These are phyloP conservation scores for Aspergillus persii DNA, from an alignment of 2,329 filamentous ascomycete genomes.

Conservation along the genomic window DNA sequence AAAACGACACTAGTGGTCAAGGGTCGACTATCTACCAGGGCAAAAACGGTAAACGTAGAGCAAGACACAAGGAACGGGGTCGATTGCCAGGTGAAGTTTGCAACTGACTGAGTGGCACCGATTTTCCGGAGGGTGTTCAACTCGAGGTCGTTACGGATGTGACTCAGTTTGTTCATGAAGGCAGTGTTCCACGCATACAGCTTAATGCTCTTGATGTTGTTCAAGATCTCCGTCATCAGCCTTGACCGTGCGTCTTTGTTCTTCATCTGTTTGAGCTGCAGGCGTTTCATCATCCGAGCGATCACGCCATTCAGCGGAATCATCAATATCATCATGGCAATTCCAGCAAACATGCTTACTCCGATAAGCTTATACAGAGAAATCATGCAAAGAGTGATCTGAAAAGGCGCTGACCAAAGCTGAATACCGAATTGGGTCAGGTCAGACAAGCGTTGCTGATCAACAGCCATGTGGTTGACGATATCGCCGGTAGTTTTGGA, in stretches of 20 bases:
- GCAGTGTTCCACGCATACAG: slow-evolving; percentile 96
- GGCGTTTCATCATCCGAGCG: slow-evolving; percentile 84
- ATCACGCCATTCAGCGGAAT: slow-evolving; percentile 93
- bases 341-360: slow-evolving; percentile 90
- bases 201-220: slow-evolving; percentile 99
- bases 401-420: slow-evolving; percentile 94
- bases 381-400: slow-evolving; percentile 92
- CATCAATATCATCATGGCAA: slow-evolving; percentile 95
- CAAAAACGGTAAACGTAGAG: slow-evolving; percentile 92
- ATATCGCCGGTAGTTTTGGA: slow-evolving; percentile 94
- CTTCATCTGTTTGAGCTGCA: slow-evolving; percentile 98
- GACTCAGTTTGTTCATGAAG: slow-evolving; percentile 96
- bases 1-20: slow-evolving; percentile 95
- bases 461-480: slow-evolving; percentile 99
- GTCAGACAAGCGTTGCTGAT: slow-evolving; percentile 92
- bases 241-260: slow-evolving; percentile 94
- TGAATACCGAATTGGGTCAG: slow-evolving; percentile 94
- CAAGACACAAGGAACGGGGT: slow-evolving; percentile 98
- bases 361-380: slow-evolving; percentile 95
- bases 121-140: slow-evolving; percentile 95
- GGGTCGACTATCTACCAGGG: slow-evolving; percentile 75
- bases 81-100: slow-evolving; percentile 97
- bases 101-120: slow-evolving; percentile 86
- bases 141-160: slow-evolving; percentile 92
- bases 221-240: slow-evolving; percentile 94